phyloP scores from a whole-genome alignment of 805 yeast species.

The Pachysolen tannophilus region DNA sequence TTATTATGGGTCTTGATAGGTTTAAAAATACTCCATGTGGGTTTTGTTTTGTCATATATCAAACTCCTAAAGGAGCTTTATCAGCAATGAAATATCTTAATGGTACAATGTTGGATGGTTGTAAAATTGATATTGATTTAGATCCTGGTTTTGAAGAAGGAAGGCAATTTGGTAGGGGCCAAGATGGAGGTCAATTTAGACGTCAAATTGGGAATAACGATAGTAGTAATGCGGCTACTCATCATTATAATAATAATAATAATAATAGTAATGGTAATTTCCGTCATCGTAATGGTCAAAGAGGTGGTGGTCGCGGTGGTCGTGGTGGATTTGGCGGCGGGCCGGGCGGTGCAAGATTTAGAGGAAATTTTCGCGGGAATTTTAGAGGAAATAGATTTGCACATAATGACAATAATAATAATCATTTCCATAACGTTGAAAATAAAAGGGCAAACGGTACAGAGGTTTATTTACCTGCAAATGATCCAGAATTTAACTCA shows the following conservation, averaged over 20 bases:
- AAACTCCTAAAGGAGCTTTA: conserved; percentile 59
- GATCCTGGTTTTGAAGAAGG: conserved; percentile 97
- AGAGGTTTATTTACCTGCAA: not conserved
- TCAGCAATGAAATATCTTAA: conserved; percentile 78
- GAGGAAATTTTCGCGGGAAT: conserved; percentile 13
- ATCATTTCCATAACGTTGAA: not conserved
- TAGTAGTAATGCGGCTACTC: conserved; percentile 11
- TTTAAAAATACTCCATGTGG: conserved; percentile 93
- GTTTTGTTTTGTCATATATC: conserved; percentile 85
- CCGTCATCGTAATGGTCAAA: conserved; percentile 13
- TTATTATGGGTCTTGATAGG: conserved; percentile 93
- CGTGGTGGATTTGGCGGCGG: conserved; percentile 27
- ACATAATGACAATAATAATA: conserved; percentile 4
- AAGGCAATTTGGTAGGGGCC: conserved; percentile 91
- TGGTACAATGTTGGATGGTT: conserved; percentile 78
- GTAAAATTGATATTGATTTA: conserved; percentile 74
- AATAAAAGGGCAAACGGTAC: conserved; percentile 1
- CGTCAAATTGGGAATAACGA: conserved; percentile 6
- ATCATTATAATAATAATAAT: conserved; percentile 4
- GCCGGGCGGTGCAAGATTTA: conserved; percentile 40
- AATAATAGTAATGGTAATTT: conserved; percentile 2
- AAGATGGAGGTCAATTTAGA: conserved; percentile 72
- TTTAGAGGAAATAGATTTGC: not conserved
- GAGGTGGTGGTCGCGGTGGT: conserved; percentile 15
- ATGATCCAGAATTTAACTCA: not conserved